Conservation (phyloP, 805 yeast genomes). For the Ogataea siamensis region DNA sequence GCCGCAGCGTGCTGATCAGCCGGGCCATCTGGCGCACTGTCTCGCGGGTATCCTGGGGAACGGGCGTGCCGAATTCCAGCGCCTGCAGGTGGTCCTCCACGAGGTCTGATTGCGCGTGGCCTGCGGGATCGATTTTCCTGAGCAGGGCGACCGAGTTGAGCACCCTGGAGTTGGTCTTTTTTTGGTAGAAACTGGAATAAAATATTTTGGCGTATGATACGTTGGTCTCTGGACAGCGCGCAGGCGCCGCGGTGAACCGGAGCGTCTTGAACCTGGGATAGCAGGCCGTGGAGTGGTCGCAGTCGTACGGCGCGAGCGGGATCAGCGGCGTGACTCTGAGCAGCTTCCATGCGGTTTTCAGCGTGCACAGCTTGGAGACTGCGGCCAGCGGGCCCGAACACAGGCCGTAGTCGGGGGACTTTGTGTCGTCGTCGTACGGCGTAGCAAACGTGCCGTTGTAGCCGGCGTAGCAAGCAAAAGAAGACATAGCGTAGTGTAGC, state of each 20-base stretch:
- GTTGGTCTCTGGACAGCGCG: neutral
- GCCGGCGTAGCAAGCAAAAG: conserved; percentile 9
- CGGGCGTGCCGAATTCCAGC: conserved; percentile 15
- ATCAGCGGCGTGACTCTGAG: conserved; percentile 7
- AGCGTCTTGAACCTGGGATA: conserved; percentile 11
- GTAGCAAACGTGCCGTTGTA: conserved; percentile 2
- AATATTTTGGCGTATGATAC: conserved; percentile 18
- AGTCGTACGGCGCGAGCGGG: conserved; percentile 2
- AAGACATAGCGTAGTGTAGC: conserved; percentile 7
- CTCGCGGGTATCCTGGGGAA: conserved; percentile 2
- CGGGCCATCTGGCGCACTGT: conserved; percentile 13
- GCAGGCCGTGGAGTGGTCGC: neutral
- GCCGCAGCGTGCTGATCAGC: conserved; percentile 18
- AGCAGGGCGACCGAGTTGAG: conserved; percentile 16
- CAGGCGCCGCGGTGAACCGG: conserved; percentile 5
- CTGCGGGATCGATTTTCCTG: conserved; percentile 12
- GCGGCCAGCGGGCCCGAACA: neutral
- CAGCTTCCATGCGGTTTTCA: conserved; percentile 9
- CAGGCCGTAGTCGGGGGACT: neutral
- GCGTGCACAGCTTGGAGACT: conserved; percentile 1
- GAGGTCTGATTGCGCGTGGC: conserved; percentile 1
- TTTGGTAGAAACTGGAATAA: conserved; percentile 14
- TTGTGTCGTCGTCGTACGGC: conserved; percentile 3
- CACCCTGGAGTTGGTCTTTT: conserved; percentile 18
- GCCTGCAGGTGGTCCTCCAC: conserved; percentile 18